Evolutionary conservation across 2,329 filamentous ascomycete genomes (phyloP), one percentile per base, ranked within the genome.

Genomic region (Colletotrichum sp.): DNA sequence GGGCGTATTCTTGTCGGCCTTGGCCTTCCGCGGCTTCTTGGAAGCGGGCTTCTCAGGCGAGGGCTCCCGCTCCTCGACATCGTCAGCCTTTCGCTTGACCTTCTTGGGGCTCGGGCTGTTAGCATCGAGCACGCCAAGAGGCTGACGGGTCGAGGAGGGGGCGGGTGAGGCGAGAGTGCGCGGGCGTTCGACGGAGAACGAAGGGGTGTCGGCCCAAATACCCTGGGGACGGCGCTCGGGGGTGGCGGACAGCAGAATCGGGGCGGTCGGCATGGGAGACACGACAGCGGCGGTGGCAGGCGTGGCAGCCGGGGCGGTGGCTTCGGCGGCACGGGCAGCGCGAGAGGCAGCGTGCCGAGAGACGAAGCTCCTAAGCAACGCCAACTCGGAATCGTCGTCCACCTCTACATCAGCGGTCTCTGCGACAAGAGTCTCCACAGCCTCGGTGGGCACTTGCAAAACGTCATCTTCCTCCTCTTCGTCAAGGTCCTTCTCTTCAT

Each of bases 41-140:
- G 55, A 16, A 25, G 34, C 34, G 36, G 68, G 18, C 66, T 64
- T 60, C 64, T 74, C 76, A 77, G 81, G 58, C 65, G 62, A 18
- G 0, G 55, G 8, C 12, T 71, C 67, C 16, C 77, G 75, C 22
- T 79, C 79, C 8, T 77, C 76, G 15, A 52, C 48, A 3, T 80
- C 77, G 5, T 80, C 80, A n/a, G 76, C 74, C 79, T 85, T 85
- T 32, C 84, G 80, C 79, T 86, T 85, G 25, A 60, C 48, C 80
- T 85, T 86, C 27, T 76, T 77, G 9, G 83, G 84, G 76, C 83
- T 85, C 10, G 84, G 84, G 73, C 84, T 85, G 80, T 86, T 86
- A 32, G 78, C 72, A 65, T 85, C 84, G 79, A 81, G 85, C 18
- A 79, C 77, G 30, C 80, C 81, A 16, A 86, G 80, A 16, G 85